Base-by-base conservation (phyloP, 148 eudicot genomes). In the Cornus kousa region DNA sequence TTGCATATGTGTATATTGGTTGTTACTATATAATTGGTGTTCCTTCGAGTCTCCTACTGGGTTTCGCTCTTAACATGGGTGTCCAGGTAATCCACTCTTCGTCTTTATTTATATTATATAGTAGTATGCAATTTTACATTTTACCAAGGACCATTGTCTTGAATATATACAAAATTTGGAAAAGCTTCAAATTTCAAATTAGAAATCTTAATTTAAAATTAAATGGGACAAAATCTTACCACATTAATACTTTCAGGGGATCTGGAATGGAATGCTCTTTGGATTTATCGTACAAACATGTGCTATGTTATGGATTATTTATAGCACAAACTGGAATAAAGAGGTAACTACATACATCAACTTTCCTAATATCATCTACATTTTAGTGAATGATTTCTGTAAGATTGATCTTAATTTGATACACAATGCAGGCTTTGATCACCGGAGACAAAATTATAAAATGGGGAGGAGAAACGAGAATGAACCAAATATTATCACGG, bases 321-420 rank as follows among this genome's bases (percentile, higher is more conserved):
- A 79, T 67, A 79, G 83, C 77, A 87, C 91, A 70, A 83, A 84
- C 64, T 90, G 93, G 93, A 82, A 82, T 40, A 88, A 80, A 85
- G 90, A 88, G 91, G 87, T 86, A 74, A 69, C 13, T 46, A 55
- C 14, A 50, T 50, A 10, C 57, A 50, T 12, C 2, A 9, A 50
- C 57, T 9, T 9, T 9, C 57, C 11, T 2, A 50, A 9, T 2
- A 6, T 9, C 11, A 10, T 12, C 2, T 50, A 10, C 4, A 8
- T 50, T 50, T 9, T 9, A 50, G 57, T 50, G 57, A 50, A 12
- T 9, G 11, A 50, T 50, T 50, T 50, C 2, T 9, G 11, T 50
- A 50, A 9, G 13, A 50, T 10, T 28, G 28, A 28, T 28, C 28
- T 28, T 28, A 28, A 28, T 28, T 28, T 23, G 32, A 22, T 40